These are phyloP conservation scores for Boletus semigastroideus DNA, from an alignment of 1,284 basidiomycete species.

Conservation along the genomic window DNA sequence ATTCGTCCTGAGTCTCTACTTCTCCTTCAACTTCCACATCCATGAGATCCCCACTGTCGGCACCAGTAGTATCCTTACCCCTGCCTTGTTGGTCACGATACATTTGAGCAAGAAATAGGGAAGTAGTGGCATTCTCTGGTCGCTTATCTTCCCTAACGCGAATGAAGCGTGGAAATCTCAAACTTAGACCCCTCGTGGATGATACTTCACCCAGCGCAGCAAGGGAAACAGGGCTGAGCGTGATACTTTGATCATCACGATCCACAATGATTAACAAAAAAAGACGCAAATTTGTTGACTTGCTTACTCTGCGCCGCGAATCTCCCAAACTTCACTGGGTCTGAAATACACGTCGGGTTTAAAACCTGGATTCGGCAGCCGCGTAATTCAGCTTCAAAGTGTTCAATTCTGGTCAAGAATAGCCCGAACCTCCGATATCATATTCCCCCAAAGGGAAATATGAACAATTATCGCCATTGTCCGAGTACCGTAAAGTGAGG, in stretches of 20 bases:
- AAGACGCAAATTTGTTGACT: not conserved
- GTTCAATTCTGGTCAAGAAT: slow-evolving; percentile 2
- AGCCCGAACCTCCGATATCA: slow-evolving; percentile 62
- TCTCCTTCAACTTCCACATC: slow-evolving; percentile 46
- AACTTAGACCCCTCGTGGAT: slow-evolving; percentile 67
- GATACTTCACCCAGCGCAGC: slow-evolving; percentile 76
- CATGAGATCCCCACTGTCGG: slow-evolving; percentile 58
- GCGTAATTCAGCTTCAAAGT: not conserved
- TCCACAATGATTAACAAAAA: slow-evolving; percentile 7
- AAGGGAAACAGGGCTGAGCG: slow-evolving; percentile 84
- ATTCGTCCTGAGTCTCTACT: slow-evolving; percentile 33
- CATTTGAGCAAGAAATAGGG: slow-evolving; percentile 70
- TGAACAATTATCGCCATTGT: slow-evolving; percentile 67
- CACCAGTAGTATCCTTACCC: slow-evolving; percentile 31
- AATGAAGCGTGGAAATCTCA: slow-evolving; percentile 91
- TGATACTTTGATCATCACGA: slow-evolving; percentile 54
- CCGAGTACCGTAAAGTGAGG: slow-evolving; percentile 64
- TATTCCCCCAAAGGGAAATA: slow-evolving; percentile 59
- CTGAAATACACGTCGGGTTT: slow-evolving; percentile 83
- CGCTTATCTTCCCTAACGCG: slow-evolving; percentile 78
- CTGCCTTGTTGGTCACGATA: slow-evolving; percentile 63
- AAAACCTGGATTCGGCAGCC: slow-evolving; percentile 47
- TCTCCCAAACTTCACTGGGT: slow-evolving; percentile 89
- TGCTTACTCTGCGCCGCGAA: slow-evolving; percentile 83
- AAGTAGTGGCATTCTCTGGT: slow-evolving; percentile 75